Evolutionary conservation across 768 basidiomycete species (phyloP), one percentile per base, ranked within the genome.

Genomic region (Kwoniella botswanensis): DNA sequence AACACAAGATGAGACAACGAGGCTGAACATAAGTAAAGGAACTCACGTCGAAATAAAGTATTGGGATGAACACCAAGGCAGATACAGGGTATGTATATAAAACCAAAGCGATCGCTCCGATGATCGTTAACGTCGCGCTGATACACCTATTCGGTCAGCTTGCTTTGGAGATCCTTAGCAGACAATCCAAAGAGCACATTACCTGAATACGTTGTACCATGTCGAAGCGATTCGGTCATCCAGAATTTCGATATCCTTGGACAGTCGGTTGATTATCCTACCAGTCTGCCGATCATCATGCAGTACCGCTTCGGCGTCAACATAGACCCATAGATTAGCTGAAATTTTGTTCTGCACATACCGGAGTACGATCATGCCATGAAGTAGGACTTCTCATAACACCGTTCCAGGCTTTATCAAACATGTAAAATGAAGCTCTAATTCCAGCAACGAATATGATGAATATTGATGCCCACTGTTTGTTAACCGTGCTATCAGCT

Each of bases 331-430:
- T 26, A 26, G 24, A 26, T 26, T 26, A 26, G 24, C 24, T 26
- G 24, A 26, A 26, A 26, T 26, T 26, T 26, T 26, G 24, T 26
- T 26, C 24, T 26, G 24, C 24, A 72, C 67, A 71, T 66, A 74
- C 72, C 17, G 71, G 72, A 0, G 90, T 91, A 0, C 89, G 90
- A 77, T 92, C 91, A 76, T 91, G 92, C 84, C 91, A 92, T 1
- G 89, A 87, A 0, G 86, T 79, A 0, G 90, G 89, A 11, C 89
- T 89, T 4, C 86, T 82, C 62, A 93, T 76, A 4, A 92, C 89
- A 10, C 86, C 85, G 5, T 70, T 75, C 11, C 92, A 83, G 0
- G 90, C 90, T 9, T 84, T 77, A 74, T 85, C 87, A 84, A 90
- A 91, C 46, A 91, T 79, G 9, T 81, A 84, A 61, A 83, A 81